phyloP scores from a whole-genome alignment of 164 flowering plant species.

The Magnolia kwangsiensis region DNA sequence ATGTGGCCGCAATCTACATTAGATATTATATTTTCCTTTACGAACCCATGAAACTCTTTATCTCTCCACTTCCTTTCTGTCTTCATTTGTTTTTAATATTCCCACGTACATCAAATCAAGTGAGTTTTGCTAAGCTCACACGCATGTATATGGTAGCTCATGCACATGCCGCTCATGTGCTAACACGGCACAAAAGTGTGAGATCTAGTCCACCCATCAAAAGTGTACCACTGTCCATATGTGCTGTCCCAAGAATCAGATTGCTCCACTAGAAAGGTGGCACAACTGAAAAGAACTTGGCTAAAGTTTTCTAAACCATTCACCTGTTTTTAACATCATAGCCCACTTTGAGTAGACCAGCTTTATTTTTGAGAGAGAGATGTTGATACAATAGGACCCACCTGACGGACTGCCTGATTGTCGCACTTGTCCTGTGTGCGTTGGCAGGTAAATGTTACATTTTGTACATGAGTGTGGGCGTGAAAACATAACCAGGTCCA shows the following conservation, averaged over 20 bases:
- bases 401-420: too few species aligned
- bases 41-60: constrained; percentile 7
- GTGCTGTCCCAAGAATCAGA: neutral
- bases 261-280: too few species aligned
- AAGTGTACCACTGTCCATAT: neutral
- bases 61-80: constrained; percentile 32
- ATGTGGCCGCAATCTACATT: constrained; percentile 59
- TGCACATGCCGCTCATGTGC: neutral
- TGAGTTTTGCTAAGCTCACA: neutral
- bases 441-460: too few species aligned
- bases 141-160: neutral
- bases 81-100: constrained; percentile 9
- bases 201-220: neutral
- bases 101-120: neutral
- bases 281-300: too few species aligned
- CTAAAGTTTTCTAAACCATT: too few species aligned
- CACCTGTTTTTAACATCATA: too few species aligned
- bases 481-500: too few species aligned
- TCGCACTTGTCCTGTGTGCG: too few species aligned
- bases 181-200: neutral
- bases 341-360: too few species aligned
- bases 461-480: too few species aligned
- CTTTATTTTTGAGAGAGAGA: too few species aligned
- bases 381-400: too few species aligned
- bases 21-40: constrained; percentile 32